Evolutionary conservation across 2,329 filamentous ascomycete genomes (phyloP).

Genomic region (Dothideomycetes sp.): DNA sequence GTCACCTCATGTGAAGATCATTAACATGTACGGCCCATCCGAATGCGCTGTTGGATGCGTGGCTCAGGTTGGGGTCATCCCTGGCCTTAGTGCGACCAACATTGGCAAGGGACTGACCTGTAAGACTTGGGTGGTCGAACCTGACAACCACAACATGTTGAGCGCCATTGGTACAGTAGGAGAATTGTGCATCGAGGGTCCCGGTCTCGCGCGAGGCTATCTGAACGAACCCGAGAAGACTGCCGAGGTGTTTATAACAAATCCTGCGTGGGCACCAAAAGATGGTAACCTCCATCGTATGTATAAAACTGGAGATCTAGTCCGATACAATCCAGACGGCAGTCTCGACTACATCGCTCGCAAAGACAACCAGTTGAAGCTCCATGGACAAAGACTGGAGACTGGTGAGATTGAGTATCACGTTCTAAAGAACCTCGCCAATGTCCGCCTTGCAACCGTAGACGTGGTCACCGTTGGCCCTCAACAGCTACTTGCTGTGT

Average conservation of each 20-base stretch:
- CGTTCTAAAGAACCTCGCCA: no score
- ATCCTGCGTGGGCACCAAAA: conserved; percentile 19
- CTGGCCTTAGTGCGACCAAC: conserved; percentile 12
- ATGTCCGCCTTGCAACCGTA: no score
- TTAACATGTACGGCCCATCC: conserved; percentile 40
- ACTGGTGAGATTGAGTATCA: conserved; percentile 43
- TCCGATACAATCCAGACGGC: conserved; percentile 44
- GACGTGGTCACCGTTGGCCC: no score
- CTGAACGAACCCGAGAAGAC: conserved; percentile 27
- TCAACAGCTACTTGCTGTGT: no score
- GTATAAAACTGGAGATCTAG: conserved; percentile 54
- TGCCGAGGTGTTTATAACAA: conserved; percentile 24
- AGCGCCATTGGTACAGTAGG: conserved; percentile 38
- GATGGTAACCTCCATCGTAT: conserved; percentile 37
- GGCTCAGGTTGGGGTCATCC: no score
- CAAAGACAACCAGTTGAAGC: conserved; percentile 60
- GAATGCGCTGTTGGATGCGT: conserved; percentile 26
- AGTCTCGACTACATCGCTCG: conserved; percentile 47
- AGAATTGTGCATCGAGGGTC: conserved; percentile 40
- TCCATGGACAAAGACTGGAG: conserved; percentile 57
- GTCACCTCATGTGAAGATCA: no score
- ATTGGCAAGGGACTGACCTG: conserved; percentile 17
- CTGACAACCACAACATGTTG: conserved; percentile 21
- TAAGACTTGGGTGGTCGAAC: conserved; percentile 25
- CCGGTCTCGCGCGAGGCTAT: conserved; percentile 38